Percentiles rank a stretch among this genome's conserved stretches.
Evolutionary conservation across 306 rosid genomes (phyloP).

Genomic region (Sesbania bispinosa): DNA sequence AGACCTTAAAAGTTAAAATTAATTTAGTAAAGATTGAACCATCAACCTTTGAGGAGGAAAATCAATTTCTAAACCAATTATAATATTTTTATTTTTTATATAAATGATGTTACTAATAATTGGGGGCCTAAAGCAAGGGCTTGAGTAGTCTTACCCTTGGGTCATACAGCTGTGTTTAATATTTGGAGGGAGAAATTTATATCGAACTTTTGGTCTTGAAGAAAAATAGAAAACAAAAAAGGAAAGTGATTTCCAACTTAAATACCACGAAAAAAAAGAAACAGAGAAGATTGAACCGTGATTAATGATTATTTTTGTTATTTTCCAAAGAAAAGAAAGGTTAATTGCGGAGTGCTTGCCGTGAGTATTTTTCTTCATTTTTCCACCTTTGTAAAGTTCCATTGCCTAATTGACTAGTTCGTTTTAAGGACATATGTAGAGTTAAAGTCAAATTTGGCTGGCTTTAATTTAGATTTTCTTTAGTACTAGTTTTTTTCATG

Average conservation of each 20-base stretch:
- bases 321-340: neutral
- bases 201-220: too few relatives aligned
- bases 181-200: too few relatives aligned
- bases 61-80: too few relatives aligned
- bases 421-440: slow-evolving; percentile 6
- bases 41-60: too few relatives aligned
- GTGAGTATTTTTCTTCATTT: slow-evolving; percentile 3
- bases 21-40: too few relatives aligned
- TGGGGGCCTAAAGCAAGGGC: too few relatives aligned
- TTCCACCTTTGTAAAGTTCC: neutral
- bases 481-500: slow-evolving; percentile 15
- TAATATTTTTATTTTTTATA: too few relatives aligned
- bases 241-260: slow-evolving; percentile 14
- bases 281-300: neutral
- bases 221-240: neutral
- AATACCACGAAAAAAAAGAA: neutral
- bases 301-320: neutral
- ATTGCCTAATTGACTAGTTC: slow-evolving; percentile 1
- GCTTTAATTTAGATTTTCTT: neutral
- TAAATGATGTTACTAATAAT: too few relatives aligned
- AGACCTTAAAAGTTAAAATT: too few relatives aligned
- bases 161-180: too few relatives aligned
- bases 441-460: slow-evolving; percentile 33
- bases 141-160: too few relatives aligned
- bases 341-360: slow-evolving; percentile 1